Conservation (phyloP, 1,284 basidiomycete genomes). For the Schizophyllum amplum region DNA sequence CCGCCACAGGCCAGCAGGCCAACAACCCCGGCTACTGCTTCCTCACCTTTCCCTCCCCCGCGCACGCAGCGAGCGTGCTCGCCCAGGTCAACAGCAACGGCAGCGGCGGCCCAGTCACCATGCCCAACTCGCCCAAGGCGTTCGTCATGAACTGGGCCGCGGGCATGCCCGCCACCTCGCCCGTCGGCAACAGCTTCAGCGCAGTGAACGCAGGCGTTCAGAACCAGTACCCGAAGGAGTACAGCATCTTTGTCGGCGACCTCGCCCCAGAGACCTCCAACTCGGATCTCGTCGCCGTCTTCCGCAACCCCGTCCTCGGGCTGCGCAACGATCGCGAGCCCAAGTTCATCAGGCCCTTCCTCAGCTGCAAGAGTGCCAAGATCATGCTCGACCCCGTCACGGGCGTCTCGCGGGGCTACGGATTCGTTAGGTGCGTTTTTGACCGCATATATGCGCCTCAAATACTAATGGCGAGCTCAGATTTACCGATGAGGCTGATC, state of each 20-base stretch:
- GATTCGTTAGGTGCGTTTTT: constrained; percentile 68
- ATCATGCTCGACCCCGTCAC: constrained; percentile 88
- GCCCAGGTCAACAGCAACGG: constrained; percentile 50
- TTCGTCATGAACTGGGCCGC: constrained; percentile 80
- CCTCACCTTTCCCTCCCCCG: constrained; percentile 71
- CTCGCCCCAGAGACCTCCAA: constrained; percentile 85
- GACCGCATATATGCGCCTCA: not conserved
- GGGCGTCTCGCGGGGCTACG: constrained; percentile 84
- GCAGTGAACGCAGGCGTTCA: constrained; percentile 13
- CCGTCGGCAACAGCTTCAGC: constrained; percentile 26
- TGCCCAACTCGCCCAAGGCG: constrained; percentile 73
- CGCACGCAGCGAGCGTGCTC: constrained; percentile 65
- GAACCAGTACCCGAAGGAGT: constrained; percentile 71
- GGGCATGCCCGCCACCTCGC: constrained; percentile 37
- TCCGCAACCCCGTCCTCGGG: constrained; percentile 76
- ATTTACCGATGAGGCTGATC: constrained; percentile 81
- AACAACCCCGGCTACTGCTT: constrained; percentile 84
- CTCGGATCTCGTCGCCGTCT: constrained; percentile 82
- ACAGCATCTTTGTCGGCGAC: constrained; percentile 88
- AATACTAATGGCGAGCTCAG: constrained; percentile 24
- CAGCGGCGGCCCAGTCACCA: constrained; percentile 39
- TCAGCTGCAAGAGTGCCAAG: constrained; percentile 87
- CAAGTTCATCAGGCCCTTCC: constrained; percentile 78
- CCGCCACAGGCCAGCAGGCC: constrained; percentile 51
- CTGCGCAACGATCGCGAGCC: constrained; percentile 74